Evolutionary conservation across 495 filamentous ascomycete species (phyloP).

Genomic region (Parathielavia appendiculata): DNA sequence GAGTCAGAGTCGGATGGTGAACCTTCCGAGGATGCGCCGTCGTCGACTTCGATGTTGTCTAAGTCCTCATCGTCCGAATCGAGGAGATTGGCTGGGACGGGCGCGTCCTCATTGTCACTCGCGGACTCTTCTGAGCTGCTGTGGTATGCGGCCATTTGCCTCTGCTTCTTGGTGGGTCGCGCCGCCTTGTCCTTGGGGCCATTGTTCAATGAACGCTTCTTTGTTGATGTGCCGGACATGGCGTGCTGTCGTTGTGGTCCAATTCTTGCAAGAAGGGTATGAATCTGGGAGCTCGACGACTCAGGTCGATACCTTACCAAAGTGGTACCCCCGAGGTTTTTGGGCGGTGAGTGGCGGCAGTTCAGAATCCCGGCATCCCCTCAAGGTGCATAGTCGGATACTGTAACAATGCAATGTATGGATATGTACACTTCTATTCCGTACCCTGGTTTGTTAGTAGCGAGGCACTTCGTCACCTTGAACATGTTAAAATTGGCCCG

Average conservation of each 20-base stretch:
- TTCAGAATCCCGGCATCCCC: constrained; percentile 1
- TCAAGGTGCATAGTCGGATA: too few species aligned
- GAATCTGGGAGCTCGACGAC: constrained; percentile 5
- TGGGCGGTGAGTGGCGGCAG: constrained; percentile 31
- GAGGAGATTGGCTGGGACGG: constrained; percentile 59
- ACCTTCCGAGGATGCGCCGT: constrained; percentile 33
- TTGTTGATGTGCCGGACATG: constrained; percentile 30
- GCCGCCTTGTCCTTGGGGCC: constrained; percentile 49
- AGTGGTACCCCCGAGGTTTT: constrained; percentile 31
- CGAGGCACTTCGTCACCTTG: too few species aligned
- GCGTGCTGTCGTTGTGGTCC: constrained; percentile 18
- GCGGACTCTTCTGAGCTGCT: constrained; percentile 56
- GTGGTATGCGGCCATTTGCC: constrained; percentile 65
- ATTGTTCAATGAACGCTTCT: constrained; percentile 41
- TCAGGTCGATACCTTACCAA: neutral
- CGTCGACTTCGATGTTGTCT: constrained; percentile 42
- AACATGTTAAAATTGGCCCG: too few species aligned
- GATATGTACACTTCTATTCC: too few species aligned
- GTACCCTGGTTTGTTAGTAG: too few species aligned
- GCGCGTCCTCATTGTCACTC: constrained; percentile 43
- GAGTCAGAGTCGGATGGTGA: constrained; percentile 37
- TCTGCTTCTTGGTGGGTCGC: constrained; percentile 63
- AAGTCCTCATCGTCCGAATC: constrained; percentile 62
- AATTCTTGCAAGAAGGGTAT: constrained; percentile 8
- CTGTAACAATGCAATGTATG: too few species aligned